Conservation (phyloP, 768 basidiomycete species). For the Mrakia blollopis region DNA sequence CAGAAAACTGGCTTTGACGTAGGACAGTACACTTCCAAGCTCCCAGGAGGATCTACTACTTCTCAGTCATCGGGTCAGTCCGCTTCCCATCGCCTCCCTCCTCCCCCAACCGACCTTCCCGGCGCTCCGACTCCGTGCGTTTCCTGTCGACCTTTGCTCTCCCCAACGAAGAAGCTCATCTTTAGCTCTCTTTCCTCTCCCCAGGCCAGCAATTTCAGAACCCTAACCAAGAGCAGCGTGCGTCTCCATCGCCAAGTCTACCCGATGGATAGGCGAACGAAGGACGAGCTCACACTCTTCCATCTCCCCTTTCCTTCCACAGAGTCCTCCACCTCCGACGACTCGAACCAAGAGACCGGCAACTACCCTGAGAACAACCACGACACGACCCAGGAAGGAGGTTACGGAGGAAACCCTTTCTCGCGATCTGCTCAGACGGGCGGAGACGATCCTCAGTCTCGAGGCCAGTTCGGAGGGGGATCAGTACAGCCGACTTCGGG, state of each 20-base stretch:
- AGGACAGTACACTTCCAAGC: background rate
- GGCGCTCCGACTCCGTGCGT: background rate
- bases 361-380: background rate
- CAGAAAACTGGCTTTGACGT: constrained; percentile 27
- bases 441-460: background rate
- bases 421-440: constrained; percentile 20
- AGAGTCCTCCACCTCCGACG: background rate
- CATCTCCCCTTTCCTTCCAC: background rate
- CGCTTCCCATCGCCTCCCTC: background rate
- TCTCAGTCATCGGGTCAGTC: background rate
- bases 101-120: background rate
- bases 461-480: constrained; percentile 20
- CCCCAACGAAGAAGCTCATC: no score
- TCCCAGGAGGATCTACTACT: background rate
- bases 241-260: background rate
- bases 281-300: background rate
- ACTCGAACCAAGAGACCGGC: no score
- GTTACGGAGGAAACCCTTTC: constrained; percentile 29
- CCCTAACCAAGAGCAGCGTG: background rate
- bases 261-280: no score
- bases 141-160: no score
- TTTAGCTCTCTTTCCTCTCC: background rate
- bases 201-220: background rate
- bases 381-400: constrained; percentile 14
- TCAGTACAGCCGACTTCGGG: background rate